These are phyloP conservation scores for Chrysosporium queenslandicum DNA, from an alignment of 2,329 filamentous ascomycete genomes.

Conservation along the genomic window DNA sequence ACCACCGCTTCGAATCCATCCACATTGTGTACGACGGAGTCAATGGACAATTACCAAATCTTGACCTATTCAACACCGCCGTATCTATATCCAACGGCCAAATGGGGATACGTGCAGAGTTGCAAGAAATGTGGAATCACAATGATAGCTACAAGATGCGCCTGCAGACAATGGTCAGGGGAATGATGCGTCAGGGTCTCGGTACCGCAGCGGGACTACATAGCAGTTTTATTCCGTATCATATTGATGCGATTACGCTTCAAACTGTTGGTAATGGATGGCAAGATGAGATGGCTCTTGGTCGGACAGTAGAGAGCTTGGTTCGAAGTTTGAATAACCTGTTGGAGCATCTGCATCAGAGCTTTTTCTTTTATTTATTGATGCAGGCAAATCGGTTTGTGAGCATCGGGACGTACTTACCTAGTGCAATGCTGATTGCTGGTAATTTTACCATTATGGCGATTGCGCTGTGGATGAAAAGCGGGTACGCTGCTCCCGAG, in stretches of 20 bases:
- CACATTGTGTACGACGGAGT: constrained; percentile 92
- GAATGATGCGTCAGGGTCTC: constrained; percentile 84
- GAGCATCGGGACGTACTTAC: constrained; percentile 94
- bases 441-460: constrained; percentile 93
- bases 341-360: constrained; percentile 92
- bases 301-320: constrained; percentile 76
- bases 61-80: constrained; percentile 91
- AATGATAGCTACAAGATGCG: constrained; percentile 69
- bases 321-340: constrained; percentile 94
- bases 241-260: constrained; percentile 89
- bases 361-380: constrained; percentile 97
- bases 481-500: constrained; percentile 42
- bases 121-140: constrained; percentile 79
- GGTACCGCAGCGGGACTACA: constrained; percentile 85
- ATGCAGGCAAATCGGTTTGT: constrained; percentile 90
- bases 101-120: constrained; percentile 73
- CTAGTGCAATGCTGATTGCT: constrained; percentile 93
- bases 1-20: constrained; percentile 72
- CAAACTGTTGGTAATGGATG: constrained; percentile 83
- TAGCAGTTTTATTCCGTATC: constrained; percentile 93
- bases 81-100: constrained; percentile 79
- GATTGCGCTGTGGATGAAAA: constrained; percentile 86
- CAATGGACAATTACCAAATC: constrained; percentile 89
- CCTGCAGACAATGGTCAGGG: constrained; percentile 76
- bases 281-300: constrained; percentile 96